These are phyloP conservation scores for Colletotrichum lini DNA, from an alignment of 2,329 filamentous ascomycete species.

Conservation along the genomic window DNA sequence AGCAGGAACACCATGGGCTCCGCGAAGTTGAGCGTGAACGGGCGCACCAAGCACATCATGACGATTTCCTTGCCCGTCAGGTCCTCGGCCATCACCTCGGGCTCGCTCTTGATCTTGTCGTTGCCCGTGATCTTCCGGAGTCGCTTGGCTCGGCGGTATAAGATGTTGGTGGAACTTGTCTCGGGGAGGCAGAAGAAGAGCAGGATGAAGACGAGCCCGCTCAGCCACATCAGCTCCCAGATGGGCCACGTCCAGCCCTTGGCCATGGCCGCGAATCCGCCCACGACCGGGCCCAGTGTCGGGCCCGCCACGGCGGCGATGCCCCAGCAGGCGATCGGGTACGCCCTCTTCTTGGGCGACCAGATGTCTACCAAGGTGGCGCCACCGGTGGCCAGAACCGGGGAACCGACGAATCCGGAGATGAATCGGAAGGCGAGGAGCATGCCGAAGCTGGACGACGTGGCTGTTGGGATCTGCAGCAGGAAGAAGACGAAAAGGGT, in stretches of 20 bases:
- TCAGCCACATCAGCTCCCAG: conserved; percentile 46
- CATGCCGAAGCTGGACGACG: conserved; percentile 25
- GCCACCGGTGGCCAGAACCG: conserved; percentile 37
- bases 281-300: conserved; percentile 25
- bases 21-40: conserved; percentile 51
- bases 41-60: conserved; percentile 46
- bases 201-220: conserved; percentile 37
- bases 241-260: conserved; percentile 47
- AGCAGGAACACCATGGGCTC: conserved; percentile 53
- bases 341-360: conserved; percentile 35
- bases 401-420: conserved; percentile 36
- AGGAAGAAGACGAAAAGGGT: conserved; percentile 34
- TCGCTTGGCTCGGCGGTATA: conserved; percentile 43
- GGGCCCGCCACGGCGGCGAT: conserved; percentile 28
- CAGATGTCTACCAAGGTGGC: conserved; percentile 40
- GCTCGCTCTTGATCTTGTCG: conserved; percentile 12
- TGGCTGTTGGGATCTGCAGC: conserved; percentile 24
- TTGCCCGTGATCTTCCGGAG: conserved; percentile 42
- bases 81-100: conserved; percentile 35
- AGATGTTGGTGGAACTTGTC: conserved; percentile 45
- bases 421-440: conserved; percentile 37
- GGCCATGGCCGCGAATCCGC: conserved; percentile 32
- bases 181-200: conserved; percentile 48
- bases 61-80: conserved; percentile 43
- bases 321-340: conserved; percentile 31